A percentile compares a stretch with the other conserved stretches of the same genome.
Evolutionary conservation across 164 flowering plant genomes (phyloP).

Genomic region (Umbilicus rupestris): DNA sequence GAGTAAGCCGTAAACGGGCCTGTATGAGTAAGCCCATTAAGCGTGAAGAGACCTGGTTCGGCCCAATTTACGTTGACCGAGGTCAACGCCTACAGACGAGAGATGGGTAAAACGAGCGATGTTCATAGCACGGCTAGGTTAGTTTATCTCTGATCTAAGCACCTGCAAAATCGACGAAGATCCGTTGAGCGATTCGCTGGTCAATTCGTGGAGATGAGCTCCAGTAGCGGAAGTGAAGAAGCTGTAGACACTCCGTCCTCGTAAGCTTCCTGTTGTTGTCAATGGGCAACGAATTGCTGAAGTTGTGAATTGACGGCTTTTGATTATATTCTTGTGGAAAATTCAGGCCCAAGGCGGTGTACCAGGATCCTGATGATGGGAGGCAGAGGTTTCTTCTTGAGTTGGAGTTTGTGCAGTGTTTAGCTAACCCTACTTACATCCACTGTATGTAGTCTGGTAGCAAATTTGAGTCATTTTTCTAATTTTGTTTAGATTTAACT

Average conservation of each 20-base stretch:
- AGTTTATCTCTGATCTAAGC: no score
- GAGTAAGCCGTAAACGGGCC: no score
- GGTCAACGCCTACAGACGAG: no score
- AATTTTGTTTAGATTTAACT: neutral
- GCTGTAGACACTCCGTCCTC: slow-evolving; percentile 13
- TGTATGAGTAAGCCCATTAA: no score
- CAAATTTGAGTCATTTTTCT: neutral
- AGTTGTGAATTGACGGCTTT: neutral
- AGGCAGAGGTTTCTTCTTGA: slow-evolving; percentile 86
- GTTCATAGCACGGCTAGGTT: no score
- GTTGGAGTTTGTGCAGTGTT: slow-evolving; percentile 89
- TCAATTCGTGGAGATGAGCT: slow-evolving; percentile 17
- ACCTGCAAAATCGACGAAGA: neutral
- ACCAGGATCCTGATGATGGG: slow-evolving; percentile 95
- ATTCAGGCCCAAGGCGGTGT: slow-evolving; percentile 51
- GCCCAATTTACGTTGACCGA: no score
- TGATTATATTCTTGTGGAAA: neutral
- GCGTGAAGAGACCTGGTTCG: no score
- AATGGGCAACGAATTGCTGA: neutral
- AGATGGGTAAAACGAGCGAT: no score
- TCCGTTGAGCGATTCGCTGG: neutral
- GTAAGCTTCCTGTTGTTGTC: slow-evolving; percentile 23
- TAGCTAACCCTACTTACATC: slow-evolving; percentile 93
- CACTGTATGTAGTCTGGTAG: slow-evolving; percentile 46
- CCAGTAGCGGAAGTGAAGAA: slow-evolving; percentile 17